Base-by-base conservation (phyloP, 768 basidiomycete species). In the Rubroboletus pulcherrimus region DNA sequence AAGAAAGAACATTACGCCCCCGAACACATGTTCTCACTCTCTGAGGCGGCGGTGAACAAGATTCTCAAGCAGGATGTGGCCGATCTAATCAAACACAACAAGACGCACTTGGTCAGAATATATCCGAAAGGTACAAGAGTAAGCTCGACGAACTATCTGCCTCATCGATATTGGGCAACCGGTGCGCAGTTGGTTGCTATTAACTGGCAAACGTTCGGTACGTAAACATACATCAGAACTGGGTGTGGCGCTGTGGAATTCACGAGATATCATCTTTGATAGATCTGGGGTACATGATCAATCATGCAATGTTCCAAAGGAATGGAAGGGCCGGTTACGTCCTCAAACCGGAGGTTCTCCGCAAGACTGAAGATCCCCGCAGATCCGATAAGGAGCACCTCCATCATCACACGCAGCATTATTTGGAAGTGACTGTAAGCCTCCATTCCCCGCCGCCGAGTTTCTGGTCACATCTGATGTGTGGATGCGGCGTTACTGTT, bases 171-270 rank as follows among this genome's bases (percentile, higher is more conserved):
- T 67, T 99, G 96, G 96, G 83, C 85, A 1, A 85, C 85, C 2
- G 96, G 96, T 0, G 81, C 85, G 12, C 95, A 98, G 70, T 72
- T 98, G 6, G 93, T 94, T 0, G 93, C 96, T 8, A 79, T 99
- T 52, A 99, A 99, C 71, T 98, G 94, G 93, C 96, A 99, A 72
- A 98, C 94, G 0, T 86, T 86, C 61, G 94, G 93, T 95, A 66
- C 53, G 85, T 76, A 14, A 44, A 45, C 19, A 31, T 1, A 45
- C n/a, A 19, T 33, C 5, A 1, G 15, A 30, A 1, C 2, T 48
- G 2, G 15, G 21, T 30, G 34, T 34, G 34, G 56, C 41, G 15
- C 34, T 24, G 14, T 53, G 46, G 26, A 40, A 30, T 49, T 55
- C n/a, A 55, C 30, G 15, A 24, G 31, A 14, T n/a, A 21, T 11